Evolutionary conservation across 2,329 filamentous ascomycete species (phyloP).

Genomic region (Aspergillus proliferans): DNA sequence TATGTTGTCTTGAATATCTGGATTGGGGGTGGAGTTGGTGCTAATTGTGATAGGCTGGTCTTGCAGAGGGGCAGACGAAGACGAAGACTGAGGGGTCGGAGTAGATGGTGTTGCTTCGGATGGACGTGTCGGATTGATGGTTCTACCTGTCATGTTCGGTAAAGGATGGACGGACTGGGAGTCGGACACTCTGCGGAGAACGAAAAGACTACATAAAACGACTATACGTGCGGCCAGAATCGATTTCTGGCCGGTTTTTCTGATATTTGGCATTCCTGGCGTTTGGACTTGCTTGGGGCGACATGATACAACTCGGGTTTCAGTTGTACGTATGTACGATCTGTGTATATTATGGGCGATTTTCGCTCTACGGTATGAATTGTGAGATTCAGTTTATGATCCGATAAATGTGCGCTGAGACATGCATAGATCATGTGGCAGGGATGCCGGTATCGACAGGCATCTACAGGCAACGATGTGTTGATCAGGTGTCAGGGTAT

Average conservation of each 20-base stretch:
- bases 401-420: too few relatives aligned
- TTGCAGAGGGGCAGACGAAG: slow-evolving; percentile 27
- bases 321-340: neutral
- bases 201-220: neutral
- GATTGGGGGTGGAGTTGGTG: neutral
- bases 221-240: neutral
- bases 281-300: neutral
- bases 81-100: slow-evolving; percentile 3
- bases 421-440: too few relatives aligned
- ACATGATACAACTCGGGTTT: neutral
- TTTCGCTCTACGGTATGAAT: neutral
- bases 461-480: too few relatives aligned
- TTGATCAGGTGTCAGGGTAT: too few relatives aligned
- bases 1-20: slow-evolving; percentile 33
- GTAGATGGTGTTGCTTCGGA: neutral
- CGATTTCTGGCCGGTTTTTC: neutral
- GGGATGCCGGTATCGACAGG: too few relatives aligned
- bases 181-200: neutral
- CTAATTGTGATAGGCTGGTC: slow-evolving; percentile 24
- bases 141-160: too few relatives aligned
- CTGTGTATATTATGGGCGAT: neutral
- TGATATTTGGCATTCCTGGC: neutral
- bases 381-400: neutral
- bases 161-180: neutral
- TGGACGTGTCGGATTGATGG: too few relatives aligned